phyloP scores from a whole-genome alignment of 2,329 filamentous ascomycete species.

The Ascochyta lentis region DNA sequence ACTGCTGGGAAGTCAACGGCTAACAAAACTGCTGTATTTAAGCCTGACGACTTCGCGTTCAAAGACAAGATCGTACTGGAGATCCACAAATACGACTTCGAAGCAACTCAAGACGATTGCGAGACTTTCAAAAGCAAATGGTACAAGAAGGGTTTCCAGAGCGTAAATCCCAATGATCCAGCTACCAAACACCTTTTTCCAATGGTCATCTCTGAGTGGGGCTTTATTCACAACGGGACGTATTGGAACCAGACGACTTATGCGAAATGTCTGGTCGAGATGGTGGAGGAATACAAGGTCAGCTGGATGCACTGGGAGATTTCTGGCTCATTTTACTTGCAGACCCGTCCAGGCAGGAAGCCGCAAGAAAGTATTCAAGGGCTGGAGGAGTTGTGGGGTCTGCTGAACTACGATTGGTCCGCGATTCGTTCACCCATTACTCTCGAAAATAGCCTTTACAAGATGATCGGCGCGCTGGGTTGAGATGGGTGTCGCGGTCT shows the following conservation, averaged over 20 bases:
- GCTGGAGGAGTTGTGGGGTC: slow-evolving; percentile 39
- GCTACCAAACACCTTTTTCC: slow-evolving; percentile 40
- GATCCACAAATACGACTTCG: slow-evolving; percentile 46
- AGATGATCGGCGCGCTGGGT: slow-evolving; percentile 40
- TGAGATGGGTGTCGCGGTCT: background rate
- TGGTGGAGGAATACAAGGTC: slow-evolving; percentile 41
- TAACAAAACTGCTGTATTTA: slow-evolving; percentile 37
- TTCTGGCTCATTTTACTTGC: slow-evolving; percentile 43
- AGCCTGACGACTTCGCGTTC: slow-evolving; percentile 33
- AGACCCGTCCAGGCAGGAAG: slow-evolving; percentile 46
- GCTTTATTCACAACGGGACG: slow-evolving; percentile 40
- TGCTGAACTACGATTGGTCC: slow-evolving; percentile 41
- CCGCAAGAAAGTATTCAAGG: slow-evolving; percentile 35
- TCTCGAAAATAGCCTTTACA: slow-evolving; percentile 41
- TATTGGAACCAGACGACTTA: slow-evolving; percentile 46
- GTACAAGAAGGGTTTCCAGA: slow-evolving; percentile 44
- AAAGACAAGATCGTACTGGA: slow-evolving; percentile 44
- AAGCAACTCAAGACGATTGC: slow-evolving; percentile 40
- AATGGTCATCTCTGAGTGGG: slow-evolving; percentile 44
- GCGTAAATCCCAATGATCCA: slow-evolving; percentile 37
- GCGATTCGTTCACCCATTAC: slow-evolving; percentile 37
- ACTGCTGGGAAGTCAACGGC: slow-evolving; percentile 34
- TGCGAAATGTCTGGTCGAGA: slow-evolving; percentile 39
- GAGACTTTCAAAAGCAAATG: slow-evolving; percentile 43
- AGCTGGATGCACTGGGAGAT: slow-evolving; percentile 44